These are phyloP conservation scores for Fomitopsis palustris DNA, from an alignment of 1,284 basidiomycete genomes.

Conservation along the genomic window DNA sequence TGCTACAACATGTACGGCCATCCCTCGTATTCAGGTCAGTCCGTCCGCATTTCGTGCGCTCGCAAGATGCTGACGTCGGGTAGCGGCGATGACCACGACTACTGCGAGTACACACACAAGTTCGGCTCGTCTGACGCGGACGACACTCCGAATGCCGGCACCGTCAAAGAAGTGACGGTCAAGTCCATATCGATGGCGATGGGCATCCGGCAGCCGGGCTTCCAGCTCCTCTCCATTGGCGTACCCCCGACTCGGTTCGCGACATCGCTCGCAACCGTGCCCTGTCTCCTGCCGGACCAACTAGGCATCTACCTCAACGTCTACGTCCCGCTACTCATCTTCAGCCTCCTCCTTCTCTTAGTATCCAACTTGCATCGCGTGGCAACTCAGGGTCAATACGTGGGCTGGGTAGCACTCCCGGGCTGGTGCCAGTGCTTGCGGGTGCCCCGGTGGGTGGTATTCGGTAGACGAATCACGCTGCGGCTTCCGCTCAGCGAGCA, in stretches of 20 bases:
- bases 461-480: constrained; percentile 27
- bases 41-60: neutral
- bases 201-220: constrained; percentile 54
- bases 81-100: constrained; percentile 68
- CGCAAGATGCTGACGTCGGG: neutral
- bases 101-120: constrained; percentile 53
- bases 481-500: constrained; percentile 20
- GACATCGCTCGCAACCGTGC: constrained; percentile 37
- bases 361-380: constrained; percentile 19
- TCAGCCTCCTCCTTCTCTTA: constrained; percentile 30
- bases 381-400: constrained; percentile 13
- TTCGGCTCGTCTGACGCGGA: constrained; percentile 13
- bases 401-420: constrained; percentile 12
- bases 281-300: constrained; percentile 60
- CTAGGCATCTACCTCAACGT: constrained; percentile 47
- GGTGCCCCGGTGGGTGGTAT: constrained; percentile 21
- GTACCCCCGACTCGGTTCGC: constrained; percentile 21
- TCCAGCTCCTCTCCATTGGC: constrained; percentile 59
- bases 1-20: constrained; percentile 50
- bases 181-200: constrained; percentile 61
- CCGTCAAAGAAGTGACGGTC: constrained; percentile 53
- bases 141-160: constrained; percentile 5
- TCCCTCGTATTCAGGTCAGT: constrained; percentile 47
- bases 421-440: constrained; percentile 7
- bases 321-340: constrained; percentile 44